phyloP scores from a whole-genome alignment of 768 basidiomycete genomes.

The Porpolomopsis calyptriformis region DNA sequence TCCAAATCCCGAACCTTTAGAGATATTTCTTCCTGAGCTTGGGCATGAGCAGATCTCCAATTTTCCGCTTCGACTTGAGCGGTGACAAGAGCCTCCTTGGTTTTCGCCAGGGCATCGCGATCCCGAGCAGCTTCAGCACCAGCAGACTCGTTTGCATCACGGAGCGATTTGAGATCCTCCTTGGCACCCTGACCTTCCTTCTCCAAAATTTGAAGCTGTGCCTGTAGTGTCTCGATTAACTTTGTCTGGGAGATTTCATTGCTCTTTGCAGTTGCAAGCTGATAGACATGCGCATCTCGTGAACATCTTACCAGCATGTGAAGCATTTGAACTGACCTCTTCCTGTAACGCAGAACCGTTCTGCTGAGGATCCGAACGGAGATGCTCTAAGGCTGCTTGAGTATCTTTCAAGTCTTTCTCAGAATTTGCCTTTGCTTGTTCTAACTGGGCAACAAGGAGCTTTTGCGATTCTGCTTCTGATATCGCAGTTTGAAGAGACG shows the following conservation, averaged over 20 bases:
- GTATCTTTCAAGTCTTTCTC: conserved; percentile 39
- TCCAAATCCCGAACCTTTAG: conserved; percentile 38
- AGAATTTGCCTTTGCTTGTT: conserved; percentile 36
- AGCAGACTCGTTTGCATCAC: conserved; percentile 34
- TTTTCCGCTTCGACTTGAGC: conserved; percentile 41
- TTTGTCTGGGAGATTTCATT: conserved; percentile 31
- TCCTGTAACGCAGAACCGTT: conserved; percentile 29
- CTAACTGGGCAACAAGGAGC: conserved; percentile 33
- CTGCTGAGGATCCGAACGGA: conserved; percentile 23
- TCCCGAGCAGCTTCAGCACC: conserved; percentile 47
- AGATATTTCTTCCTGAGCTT: conserved; percentile 37
- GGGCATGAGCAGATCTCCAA: conserved; percentile 39
- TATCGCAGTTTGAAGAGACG: conserved; percentile 35
- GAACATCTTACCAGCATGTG: neutral
- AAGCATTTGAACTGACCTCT: conserved; percentile 33
- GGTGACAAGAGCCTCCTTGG: conserved; percentile 49
- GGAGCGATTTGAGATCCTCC: conserved; percentile 41
- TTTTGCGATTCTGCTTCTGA: conserved; percentile 41
- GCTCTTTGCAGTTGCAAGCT: conserved; percentile 46
- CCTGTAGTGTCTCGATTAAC: conserved; percentile 37
- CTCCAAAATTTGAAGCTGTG: conserved; percentile 42
- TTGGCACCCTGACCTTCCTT: conserved; percentile 38
- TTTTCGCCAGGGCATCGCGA: conserved; percentile 52
- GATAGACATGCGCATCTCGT: conserved; percentile 3
- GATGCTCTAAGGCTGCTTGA: conserved; percentile 29